Percentiles rank a stretch among this genome's conserved stretches.
Evolutionary conservation across 192 early-diverging fungal species (phyloP).

Genomic region (Kappamyces sp.): DNA sequence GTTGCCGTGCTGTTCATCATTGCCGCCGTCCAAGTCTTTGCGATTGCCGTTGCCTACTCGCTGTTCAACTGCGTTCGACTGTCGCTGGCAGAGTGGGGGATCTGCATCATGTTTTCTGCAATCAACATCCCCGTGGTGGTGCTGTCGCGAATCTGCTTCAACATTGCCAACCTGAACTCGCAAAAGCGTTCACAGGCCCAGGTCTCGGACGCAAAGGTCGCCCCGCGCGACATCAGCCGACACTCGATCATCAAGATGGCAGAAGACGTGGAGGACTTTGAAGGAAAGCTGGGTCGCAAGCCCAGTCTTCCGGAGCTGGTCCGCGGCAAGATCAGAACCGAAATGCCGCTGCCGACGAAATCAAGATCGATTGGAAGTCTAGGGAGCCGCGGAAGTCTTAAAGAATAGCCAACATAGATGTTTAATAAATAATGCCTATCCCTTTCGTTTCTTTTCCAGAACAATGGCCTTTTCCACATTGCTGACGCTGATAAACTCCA

Average conservation of each 20-base stretch:
- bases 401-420: background rate
- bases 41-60: conserved; percentile 27
- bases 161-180: conserved; percentile 11
- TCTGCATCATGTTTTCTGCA: conserved; percentile 32
- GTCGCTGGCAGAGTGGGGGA: conserved; percentile 33
- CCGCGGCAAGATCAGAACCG: conserved; percentile 1
- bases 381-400: background rate
- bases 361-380: background rate
- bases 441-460: conserved; percentile 8
- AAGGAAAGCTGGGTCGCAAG: too few species aligned
- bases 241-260: too few species aligned
- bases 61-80: conserved; percentile 33
- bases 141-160: conserved; percentile 25
- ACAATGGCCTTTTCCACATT: conserved; percentile 1
- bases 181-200: too few species aligned
- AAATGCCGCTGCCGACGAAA: conserved; percentile 6
- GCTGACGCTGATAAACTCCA: background rate
- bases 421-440: background rate
- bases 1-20: conserved; percentile 39
- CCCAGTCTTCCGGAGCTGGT: too few species aligned
- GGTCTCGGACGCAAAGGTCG: too few species aligned
- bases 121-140: conserved; percentile 40
- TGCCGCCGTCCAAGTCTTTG: conserved; percentile 40
- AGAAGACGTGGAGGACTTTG: too few species aligned
- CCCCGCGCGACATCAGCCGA: too few species aligned